A percentile compares a stretch with the other conserved stretches of the same genome.
These are phyloP conservation scores for Lasiodiplodia sp. DNA, from an alignment of 2,329 filamentous ascomycete genomes.

Conservation along the genomic window DNA sequence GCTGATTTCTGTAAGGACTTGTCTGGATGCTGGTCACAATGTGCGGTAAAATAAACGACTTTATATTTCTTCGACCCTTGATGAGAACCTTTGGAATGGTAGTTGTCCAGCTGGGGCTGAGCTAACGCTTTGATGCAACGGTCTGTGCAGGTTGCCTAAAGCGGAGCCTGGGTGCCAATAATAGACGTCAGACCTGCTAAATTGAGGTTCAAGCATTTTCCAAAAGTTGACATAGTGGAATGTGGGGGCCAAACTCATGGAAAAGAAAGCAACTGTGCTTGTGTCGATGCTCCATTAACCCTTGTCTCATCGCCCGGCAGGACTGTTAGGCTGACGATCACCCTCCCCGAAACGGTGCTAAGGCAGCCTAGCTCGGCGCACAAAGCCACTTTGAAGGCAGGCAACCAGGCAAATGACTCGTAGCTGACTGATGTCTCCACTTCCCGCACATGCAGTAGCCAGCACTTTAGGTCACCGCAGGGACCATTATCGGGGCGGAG, in stretches of 20 bases:
- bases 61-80: neutral
- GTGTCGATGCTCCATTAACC: too few species aligned
- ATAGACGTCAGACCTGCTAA: too few species aligned
- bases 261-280: too few species aligned
- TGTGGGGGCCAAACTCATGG: too few species aligned
- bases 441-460: neutral
- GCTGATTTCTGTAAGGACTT: neutral
- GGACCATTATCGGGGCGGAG: neutral
- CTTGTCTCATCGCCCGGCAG: too few species aligned
- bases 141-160: too few species aligned
- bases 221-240: too few species aligned
- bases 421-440: neutral
- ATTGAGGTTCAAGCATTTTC: too few species aligned
- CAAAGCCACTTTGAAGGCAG: neutral
- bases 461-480: neutral
- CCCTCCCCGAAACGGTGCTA: neutral
- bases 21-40: neutral
- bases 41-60: neutral
- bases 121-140: neutral
- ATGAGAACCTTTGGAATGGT: neutral
- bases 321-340: too few species aligned
- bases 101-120: neutral
- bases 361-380: neutral
- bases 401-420: neutral
- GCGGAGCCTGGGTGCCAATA: too few species aligned